Conservation (phyloP, 2,329 filamentous ascomycete species). For the Calonectria multiphialidica region DNA sequence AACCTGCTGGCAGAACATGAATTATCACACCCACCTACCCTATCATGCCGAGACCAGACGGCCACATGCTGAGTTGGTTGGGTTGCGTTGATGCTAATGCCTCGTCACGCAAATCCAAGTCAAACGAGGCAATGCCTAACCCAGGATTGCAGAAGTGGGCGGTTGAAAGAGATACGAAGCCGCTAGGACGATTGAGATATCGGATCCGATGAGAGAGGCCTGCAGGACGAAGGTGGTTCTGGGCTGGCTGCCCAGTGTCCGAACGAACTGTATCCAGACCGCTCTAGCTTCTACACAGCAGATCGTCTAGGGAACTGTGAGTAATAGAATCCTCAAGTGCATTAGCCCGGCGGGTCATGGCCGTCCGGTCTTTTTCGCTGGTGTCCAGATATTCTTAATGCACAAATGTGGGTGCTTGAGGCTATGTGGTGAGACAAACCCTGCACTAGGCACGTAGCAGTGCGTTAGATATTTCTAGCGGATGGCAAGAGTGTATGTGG, state of each 20-base stretch:
- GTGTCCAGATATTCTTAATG: background rate
- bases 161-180: background rate
- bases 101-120: background rate
- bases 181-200: background rate
- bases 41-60: background rate
- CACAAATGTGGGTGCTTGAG: constrained; percentile 4
- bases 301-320: constrained; percentile 7
- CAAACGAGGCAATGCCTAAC: constrained; percentile 1
- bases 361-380: background rate
- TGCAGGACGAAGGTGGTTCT: constrained; percentile 1
- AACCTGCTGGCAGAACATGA: background rate
- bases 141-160: background rate
- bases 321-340: constrained; percentile 11
- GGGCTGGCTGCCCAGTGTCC: background rate
- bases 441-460: constrained; percentile 2
- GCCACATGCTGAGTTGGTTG: constrained; percentile 16
- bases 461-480: background rate
- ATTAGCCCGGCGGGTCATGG: constrained; percentile 11
- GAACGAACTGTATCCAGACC: constrained; percentile 16
- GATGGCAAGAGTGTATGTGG: background rate
- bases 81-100: constrained; percentile 6
- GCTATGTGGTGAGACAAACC: constrained; percentile 10
- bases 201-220: constrained; percentile 14
- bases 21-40: constrained; percentile 1
- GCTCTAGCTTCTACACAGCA: constrained; percentile 2